Evolutionary conservation across 1,284 basidiomycete genomes (phyloP), one percentile per base, ranked within the genome.

Genomic region (Tilletiaria anomala): DNA sequence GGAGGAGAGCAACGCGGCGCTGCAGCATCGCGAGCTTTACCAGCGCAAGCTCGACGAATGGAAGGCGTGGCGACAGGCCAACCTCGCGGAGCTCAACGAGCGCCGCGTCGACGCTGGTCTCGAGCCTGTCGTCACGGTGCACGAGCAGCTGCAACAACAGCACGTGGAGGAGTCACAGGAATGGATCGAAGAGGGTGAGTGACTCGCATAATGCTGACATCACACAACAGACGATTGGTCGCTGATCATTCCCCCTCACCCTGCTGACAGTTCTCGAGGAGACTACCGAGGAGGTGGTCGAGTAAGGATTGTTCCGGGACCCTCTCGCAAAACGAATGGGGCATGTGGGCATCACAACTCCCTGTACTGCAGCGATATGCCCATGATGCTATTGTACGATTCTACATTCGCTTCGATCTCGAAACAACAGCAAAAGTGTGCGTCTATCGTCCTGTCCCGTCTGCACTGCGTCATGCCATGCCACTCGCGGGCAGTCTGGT

Each of bases 21-120:
- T 88, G 5, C 91, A 96, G 70, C 77, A 94, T 44, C 78, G 91
- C 56, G 87, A 88, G 26, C 79, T 81, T 51, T 78, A 93, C 60
- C 83, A 85, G 70, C 77, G 91, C 47, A 76, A 93, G 44, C 80
- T 97, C 54, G 84, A 93, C 60, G 91, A 99, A 71, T 99, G 93
- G 93, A 91, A 97, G 71, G 84, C 88, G 24, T 97, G 93, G 93
- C 65, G 75, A 37, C 39, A 43, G 31, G 47, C 52, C 18, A 45
- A 53, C 34, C 58, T 58, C 45, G 40, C 45, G 19, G 47, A 55
- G 35, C 50, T 67, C 31, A 51, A 45, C 32, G 45, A 50, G 44
- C 46, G 53, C 29, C 47, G 56, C 31, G 35, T 42, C 15, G 53
- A 55, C 16, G 42, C 53, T 15, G 60, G 60, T 21, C 43, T 43